Evolutionary conservation across 2,329 filamentous ascomycete species (phyloP).

Genomic region (Colletotrichum sp.): DNA sequence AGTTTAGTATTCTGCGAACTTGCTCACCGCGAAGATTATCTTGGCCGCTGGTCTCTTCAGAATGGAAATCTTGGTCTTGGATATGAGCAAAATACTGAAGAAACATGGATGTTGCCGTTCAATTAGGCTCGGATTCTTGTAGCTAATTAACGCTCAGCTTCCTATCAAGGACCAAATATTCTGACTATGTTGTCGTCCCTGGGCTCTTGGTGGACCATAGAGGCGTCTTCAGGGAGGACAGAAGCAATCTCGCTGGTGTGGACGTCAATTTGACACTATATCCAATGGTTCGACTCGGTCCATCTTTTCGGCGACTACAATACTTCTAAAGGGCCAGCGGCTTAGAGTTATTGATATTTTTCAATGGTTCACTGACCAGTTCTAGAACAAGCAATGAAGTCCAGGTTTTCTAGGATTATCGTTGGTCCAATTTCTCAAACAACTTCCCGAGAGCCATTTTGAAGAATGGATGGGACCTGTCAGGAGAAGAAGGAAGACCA

Average conservation of each 20-base stretch:
- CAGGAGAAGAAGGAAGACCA: background rate
- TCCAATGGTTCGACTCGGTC: background rate
- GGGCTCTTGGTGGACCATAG: background rate
- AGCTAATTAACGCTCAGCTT: background rate
- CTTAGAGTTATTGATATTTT: accelerated
- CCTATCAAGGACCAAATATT: background rate
- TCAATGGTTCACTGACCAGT: background rate
- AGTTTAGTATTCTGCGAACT: too few relatives aligned
- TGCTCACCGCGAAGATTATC: accelerated
- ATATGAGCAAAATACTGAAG: background rate
- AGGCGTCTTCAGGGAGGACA: background rate
- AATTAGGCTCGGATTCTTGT: background rate
- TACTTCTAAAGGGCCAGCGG: background rate
- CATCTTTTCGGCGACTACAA: background rate
- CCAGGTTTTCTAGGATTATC: accelerated
- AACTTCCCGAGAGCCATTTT: background rate
- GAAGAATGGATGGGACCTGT: background rate
- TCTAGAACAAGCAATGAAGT: background rate
- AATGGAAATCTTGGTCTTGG: too few relatives aligned
- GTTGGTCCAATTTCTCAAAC: background rate
- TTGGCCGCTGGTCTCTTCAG: too few relatives aligned
- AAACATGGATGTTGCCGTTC: background rate
- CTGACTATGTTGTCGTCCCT: background rate
- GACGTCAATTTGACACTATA: background rate
- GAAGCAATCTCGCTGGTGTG: background rate